Percentiles rank a stretch among this genome's conserved stretches.
These are phyloP conservation scores for Daldinia decipiens DNA, from an alignment of 495 filamentous ascomycete species.

Conservation along the genomic window DNA sequence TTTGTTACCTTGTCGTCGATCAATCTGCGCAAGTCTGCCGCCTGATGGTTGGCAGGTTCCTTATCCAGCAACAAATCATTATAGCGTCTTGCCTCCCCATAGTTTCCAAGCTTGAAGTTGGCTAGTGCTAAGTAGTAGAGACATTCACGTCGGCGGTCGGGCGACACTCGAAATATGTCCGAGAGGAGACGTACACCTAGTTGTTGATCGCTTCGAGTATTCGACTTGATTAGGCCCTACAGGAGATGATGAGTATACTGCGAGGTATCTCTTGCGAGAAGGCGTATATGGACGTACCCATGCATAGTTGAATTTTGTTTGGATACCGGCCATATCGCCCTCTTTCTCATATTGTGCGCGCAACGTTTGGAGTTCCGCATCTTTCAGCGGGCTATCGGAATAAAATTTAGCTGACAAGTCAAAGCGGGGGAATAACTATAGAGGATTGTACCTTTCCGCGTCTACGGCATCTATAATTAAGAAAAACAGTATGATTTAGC, in stretches of 20 bases:
- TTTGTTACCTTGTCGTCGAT: constrained; percentile 96
- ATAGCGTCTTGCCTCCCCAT: constrained; percentile 90
- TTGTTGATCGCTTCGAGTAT: constrained; percentile 84
- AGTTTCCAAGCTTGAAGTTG: constrained; percentile 98
- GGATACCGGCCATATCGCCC: constrained; percentile 92
- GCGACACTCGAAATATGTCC: constrained; percentile 93
- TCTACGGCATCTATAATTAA: constrained; percentile 84
- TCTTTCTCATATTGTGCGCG: constrained; percentile 95
- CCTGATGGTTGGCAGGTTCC: constrained; percentile 90
- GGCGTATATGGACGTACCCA: constrained; percentile 71
- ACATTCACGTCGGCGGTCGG: constrained; percentile 93
- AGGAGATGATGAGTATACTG: constrained; percentile 17
- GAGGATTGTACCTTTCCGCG: constrained; percentile 80
- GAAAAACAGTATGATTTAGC: constrained; percentile 31
- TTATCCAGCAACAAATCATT: constrained; percentile 91
- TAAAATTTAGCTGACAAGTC: constrained; percentile 17
- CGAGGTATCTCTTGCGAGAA: not conserved
- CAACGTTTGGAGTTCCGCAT: constrained; percentile 88
- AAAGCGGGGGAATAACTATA: not conserved
- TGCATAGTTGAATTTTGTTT: constrained; percentile 99
- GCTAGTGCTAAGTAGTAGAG: constrained; percentile 97
- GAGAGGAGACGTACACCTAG: constrained; percentile 92
- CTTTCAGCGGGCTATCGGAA: constrained; percentile 78
- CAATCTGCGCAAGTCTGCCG: constrained; percentile 79
- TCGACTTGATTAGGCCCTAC: constrained; percentile 94